Base-by-base conservation (phyloP, 1,139 yeast genomes). In the Suhomyces taliae region DNA sequence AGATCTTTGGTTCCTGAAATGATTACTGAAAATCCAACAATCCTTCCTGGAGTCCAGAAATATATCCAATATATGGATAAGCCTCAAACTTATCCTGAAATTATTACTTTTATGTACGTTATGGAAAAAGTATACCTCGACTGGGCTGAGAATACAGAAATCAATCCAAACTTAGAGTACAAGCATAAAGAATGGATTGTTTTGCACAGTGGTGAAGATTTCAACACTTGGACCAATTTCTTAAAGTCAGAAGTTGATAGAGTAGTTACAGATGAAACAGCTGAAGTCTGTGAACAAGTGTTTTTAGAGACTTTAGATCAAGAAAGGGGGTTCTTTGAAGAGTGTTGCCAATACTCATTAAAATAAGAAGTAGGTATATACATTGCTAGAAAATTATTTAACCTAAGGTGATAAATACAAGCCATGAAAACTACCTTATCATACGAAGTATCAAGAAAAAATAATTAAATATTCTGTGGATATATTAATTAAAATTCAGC, bases 51-150 rank as follows among this genome's bases (percentile, higher is more conserved):
- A 39, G 82, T 78, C 1, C 56, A 64, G n/a, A 47, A 55, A 12
- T 79, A 79, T 48, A 57, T 76, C 29, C 62, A 66, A 1, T 68
- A 62, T 37, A 56, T 79, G 50, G 58, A 60, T 3, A 56, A 66
- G 15, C 57, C 74, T 42, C 49, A 52, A 1, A 66, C 76, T 0
- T 80, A 79, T 51, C 63, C 69, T 3, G 75, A 77, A 51, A 44
- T 77, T n/a, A 65, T 79, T 34, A 77, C 82, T 1, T 68, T 69
- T 38, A 53, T 70, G 44, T 79, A 71, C 58, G 67, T 71, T 12
- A 76, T 79, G 75, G 85, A 80, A 52, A 69, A 70, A 42, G 76
- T 77, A 2, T 80, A 80, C 51, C 66, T 77, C 39, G 76, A 71
- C 12, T 80, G 84, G 84, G 82, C 82, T 1, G 69, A 71, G 36